Percentiles rank a stretch among this genome's conserved stretches.
Conservation (phyloP, 2,329 filamentous ascomycete genomes). For the Parascedosporium putredinis region DNA sequence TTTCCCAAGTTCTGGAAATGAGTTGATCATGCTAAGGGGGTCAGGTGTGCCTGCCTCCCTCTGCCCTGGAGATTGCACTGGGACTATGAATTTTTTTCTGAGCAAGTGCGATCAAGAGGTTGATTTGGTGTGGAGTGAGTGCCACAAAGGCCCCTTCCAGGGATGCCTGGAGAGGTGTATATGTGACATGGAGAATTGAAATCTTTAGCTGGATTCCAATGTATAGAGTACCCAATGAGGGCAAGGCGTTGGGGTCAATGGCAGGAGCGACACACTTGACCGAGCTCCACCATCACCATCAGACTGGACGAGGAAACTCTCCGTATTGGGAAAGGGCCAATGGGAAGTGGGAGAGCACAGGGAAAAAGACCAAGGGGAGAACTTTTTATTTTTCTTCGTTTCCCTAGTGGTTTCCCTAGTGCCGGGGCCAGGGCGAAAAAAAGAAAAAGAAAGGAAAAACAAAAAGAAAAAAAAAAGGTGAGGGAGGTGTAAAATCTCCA, state of each 20-base stretch:
- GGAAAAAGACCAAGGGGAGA: no score
- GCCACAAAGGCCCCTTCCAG: not conserved
- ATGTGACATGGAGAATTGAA: not conserved
- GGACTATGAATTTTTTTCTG: no score
- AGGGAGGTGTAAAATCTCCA: slow-evolving; percentile 25
- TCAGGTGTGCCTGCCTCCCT: not conserved
- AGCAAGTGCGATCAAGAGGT: no score
- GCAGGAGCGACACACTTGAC: not conserved
- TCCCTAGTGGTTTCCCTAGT: no score
- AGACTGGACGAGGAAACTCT: slow-evolving; percentile 3
- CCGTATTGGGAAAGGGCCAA: slow-evolving; percentile 5
- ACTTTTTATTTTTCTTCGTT: no score
- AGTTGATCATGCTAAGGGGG: not conserved
- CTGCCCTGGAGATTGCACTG: no score
- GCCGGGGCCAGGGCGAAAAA: no score
- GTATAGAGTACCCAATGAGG: not conserved
- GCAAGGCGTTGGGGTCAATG: not conserved
- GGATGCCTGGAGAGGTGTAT: not conserved
- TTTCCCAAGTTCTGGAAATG: not conserved
- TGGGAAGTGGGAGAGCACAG: not conserved
- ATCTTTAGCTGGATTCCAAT: not conserved
- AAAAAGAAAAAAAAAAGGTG: slow-evolving; percentile 13
- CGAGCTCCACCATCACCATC: slow-evolving; percentile 4
- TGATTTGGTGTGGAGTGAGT: not conserved
- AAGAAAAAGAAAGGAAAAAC: no score